Base-by-base conservation (phyloP, 305 asterid species). In the Nicotiana rustica region DNA sequence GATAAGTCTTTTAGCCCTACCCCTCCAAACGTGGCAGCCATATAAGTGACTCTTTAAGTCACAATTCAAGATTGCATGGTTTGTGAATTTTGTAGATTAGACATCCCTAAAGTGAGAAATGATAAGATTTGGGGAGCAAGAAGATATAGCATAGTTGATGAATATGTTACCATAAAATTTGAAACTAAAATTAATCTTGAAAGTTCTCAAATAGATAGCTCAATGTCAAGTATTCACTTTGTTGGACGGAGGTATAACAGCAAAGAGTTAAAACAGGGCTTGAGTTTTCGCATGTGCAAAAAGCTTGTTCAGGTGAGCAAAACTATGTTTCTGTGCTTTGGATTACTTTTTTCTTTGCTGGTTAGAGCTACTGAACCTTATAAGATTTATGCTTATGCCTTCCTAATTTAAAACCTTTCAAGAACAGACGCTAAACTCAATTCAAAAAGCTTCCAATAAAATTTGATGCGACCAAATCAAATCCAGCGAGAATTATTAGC, bases 251-350 rank as follows among this genome's bases (percentile, higher is more conserved):
- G 68, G 79, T 59, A 75, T 31, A 88, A 73, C 78, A 79, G 76
- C 84, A 86, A 85, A 81, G 88, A 86, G 67, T 64, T 71, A 64
- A 88, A 85, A 83, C 87, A 85, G 84, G 88, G 88, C 75, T 71
- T 88, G 84, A 88, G 89, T 83, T 88, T 86, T 78, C 80, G 67
- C 84, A 86, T 86, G 89, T 88, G 89, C 85, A 86, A 82, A 83
- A 86, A 86, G 76, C 88, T 88, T 29, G 91, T 86, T 70, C 88
- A 85, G 88, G 89, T 88, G 68, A 80, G 66, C 49, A 52, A 41
- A 7, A 52, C 49, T 15, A 52, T n/a, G 0, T 15, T 75, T 52
- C 15, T 75, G 47, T 29, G 44, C 55, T 52, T 75, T 52, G 21
- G 31, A 75, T 29, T 29, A 15, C 5, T 35, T 29, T 15, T 52